Evolutionary conservation across 2,329 filamentous ascomycete species (phyloP).

Genomic region (Berkeleyomyces rouxiae): DNA sequence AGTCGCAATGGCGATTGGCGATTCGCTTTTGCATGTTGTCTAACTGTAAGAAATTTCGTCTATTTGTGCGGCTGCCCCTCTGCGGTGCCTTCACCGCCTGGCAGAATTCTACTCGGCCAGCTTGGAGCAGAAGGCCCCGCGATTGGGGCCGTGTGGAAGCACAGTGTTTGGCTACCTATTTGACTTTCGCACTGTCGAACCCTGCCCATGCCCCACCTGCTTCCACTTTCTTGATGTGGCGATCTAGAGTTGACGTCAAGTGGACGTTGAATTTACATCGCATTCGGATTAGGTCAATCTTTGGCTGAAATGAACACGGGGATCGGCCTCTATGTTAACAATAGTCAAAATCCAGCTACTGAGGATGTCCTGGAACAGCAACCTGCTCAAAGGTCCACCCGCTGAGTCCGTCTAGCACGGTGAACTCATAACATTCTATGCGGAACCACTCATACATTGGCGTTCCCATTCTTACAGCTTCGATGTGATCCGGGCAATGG

Average conservation of each 20-base stretch:
- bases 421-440: conserved; percentile 54
- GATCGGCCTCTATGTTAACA: not conserved
- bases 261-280: too few species aligned
- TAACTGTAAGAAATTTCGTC: conserved; percentile 13
- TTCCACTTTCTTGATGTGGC: not conserved
- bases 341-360: not conserved
- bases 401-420: conserved; percentile 47
- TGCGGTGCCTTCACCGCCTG: conserved; percentile 11
- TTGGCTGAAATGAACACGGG: too few species aligned
- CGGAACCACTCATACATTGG: conserved; percentile 49
- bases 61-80: conserved; percentile 13
- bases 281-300: too few species aligned
- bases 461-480: conserved; percentile 49
- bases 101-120: conserved; percentile 6
- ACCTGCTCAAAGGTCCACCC: conserved; percentile 31
- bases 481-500: conserved; percentile 39
- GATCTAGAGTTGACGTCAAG: not conserved
- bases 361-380: not conserved
- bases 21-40: conserved; percentile 12
- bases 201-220: not conserved
- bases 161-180: not conserved
- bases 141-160: not conserved
- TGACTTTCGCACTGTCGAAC: conserved; percentile 3
- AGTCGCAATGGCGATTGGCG: conserved; percentile 9
- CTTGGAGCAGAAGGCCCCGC: conserved; percentile 5